Evolutionary conservation across 2,329 filamentous ascomycete genomes (phyloP), one percentile per base, ranked within the genome.

Genomic region (Raffaelea arxii): DNA sequence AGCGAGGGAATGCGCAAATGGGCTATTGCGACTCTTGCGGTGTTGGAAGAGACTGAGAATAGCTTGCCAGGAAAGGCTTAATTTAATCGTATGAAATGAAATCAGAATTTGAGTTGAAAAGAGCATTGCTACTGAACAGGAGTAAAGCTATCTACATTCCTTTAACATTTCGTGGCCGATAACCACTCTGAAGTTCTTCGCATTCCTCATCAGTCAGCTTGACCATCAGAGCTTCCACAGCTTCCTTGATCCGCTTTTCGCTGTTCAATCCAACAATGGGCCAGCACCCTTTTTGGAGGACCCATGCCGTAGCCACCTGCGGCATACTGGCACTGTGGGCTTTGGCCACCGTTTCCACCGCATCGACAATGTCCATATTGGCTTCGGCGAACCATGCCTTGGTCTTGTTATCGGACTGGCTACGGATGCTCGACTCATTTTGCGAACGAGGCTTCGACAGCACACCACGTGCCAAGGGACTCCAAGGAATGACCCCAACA

Each of bases 241-340:
- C 71, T 60, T 78, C 72, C 49, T 78, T 72, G 48, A 80, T 73
- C 44, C 75, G 64, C 55, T 69, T 65, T 50, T 69, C 67, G 46
- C 64, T 76, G 46, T 61, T 68, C 41, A 80, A 58, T 0, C 77
- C 77, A 44, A 79, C 60, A 52, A 80, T 79, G 0, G 76, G 76
- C 49, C 65, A 69, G 41, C 66, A 66, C 3, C 64, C 65, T 47
- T 66, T 65, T 51, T 65, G 64, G 48, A 75, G 48, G 12, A 65
- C 62, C 78, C 78, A 82, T 4, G 77, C 77, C 41, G 75, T 69
- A 2, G 77, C 74, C 35, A 82, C 68, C 48, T 74, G 69, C 38
- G 73, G 70, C 77, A 82, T 82, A 48, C 66, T 75, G 53, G 74
- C 68, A 0, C 67, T 70, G 53, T 71, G 70, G 61, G 63, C 56